phyloP scores from a whole-genome alignment of 2,329 filamentous ascomycete species.

The Colletotrichum tofieldiae region DNA sequence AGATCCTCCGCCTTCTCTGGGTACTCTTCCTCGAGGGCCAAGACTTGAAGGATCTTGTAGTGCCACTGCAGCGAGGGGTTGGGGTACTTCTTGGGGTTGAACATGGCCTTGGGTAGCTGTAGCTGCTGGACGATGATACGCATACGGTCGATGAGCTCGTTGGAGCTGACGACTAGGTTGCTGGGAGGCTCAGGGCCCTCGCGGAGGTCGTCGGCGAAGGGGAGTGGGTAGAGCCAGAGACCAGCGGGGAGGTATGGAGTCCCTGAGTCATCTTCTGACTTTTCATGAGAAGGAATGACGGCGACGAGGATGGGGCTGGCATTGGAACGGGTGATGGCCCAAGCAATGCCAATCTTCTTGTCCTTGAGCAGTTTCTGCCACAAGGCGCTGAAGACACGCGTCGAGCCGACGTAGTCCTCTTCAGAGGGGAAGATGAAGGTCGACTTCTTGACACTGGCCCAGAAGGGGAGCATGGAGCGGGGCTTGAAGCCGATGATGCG shows the following conservation, averaged over 20 bases:
- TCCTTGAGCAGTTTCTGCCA: conserved; percentile 88
- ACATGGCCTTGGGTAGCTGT: conserved; percentile 87
- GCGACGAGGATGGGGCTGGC: conserved; percentile 85
- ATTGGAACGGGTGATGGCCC: conserved; percentile 89
- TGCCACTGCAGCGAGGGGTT: conserved; percentile 98
- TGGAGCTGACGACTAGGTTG: conserved; percentile 70
- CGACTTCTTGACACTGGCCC: conserved; percentile 89
- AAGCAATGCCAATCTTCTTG: conserved; percentile 87
- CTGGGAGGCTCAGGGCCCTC: conserved; percentile 78
- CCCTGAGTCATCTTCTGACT: conserved; percentile 74
- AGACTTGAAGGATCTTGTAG: conserved; percentile 91
- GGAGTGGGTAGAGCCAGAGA: conserved; percentile 90
- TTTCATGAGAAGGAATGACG: conserved; percentile 82
- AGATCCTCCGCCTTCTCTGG: conserved; percentile 82
- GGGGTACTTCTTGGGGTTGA: conserved; percentile 89
- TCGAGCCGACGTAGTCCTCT: conserved; percentile 90
- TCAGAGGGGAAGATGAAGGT: conserved; percentile 96
- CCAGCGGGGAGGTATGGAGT: conserved; percentile 84
- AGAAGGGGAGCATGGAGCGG: conserved; percentile 79
- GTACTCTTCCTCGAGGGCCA: conserved; percentile 92
- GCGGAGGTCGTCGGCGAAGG: conserved; percentile 91
- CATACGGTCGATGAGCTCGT: conserved; percentile 86
- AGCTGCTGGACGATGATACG: conserved; percentile 86
- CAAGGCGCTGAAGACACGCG: conserved; percentile 90
- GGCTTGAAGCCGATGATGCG: conserved; percentile 96